Conservation (phyloP, 1,284 basidiomycete genomes). For the Cryptococcus maquisensis region DNA sequence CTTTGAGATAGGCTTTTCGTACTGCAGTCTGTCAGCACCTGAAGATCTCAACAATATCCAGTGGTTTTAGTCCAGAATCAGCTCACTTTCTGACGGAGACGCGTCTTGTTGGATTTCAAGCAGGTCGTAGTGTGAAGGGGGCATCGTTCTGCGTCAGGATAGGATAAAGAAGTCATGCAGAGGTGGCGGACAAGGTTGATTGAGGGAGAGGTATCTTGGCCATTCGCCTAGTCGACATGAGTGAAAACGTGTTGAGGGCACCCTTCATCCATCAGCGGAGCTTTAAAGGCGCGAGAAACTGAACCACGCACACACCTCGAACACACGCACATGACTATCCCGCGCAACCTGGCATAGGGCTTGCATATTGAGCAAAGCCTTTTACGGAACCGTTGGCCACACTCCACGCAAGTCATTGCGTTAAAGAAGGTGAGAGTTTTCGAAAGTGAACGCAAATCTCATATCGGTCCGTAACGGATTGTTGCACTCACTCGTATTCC, state of each 20-base stretch:
- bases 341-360: slow-evolving; percentile 10
- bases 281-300: slow-evolving; percentile 2
- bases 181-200: background rate
- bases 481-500: no score
- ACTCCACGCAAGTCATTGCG: no score
- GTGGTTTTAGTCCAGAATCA: no score
- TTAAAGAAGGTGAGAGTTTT: no score
- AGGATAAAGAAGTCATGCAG: background rate
- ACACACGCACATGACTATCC: slow-evolving; percentile 21
- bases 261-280: slow-evolving; percentile 30
- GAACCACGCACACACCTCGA: background rate
- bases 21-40: slow-evolving; percentile 8
- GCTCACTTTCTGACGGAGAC: slow-evolving; percentile 12
- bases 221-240: background rate
- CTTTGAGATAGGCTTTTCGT: slow-evolving; percentile 24
- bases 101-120: slow-evolving; percentile 17
- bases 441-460: no score
- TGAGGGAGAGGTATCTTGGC: no score
- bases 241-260: slow-evolving; percentile 30
- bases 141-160: background rate
- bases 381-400: slow-evolving; percentile 34
- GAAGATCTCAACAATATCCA: background rate
- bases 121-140: slow-evolving; percentile 16
- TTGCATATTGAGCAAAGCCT: slow-evolving; percentile 36
- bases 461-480: no score